Evolutionary conservation across 257 asterid genomes (phyloP).

Genomic region (Solanum megistacrolobum): DNA sequence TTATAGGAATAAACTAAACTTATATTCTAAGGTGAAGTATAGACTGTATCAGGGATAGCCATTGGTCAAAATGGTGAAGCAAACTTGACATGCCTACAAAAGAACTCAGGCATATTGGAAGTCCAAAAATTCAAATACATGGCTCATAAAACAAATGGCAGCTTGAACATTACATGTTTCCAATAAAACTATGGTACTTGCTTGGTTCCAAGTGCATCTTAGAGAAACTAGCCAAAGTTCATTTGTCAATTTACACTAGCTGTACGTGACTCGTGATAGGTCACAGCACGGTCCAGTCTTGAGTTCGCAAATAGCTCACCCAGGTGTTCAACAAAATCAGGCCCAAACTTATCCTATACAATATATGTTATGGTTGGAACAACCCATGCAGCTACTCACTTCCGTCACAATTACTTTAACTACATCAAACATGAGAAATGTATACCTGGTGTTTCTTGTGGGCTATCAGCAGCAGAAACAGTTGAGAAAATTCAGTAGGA

Average conservation of each 20-base stretch:
- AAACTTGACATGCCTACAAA: not conserved
- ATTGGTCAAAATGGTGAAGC: not conserved
- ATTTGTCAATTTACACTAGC: not conserved
- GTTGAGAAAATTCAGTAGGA: constrained; percentile 31
- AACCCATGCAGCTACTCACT: not conserved
- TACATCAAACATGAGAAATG: not conserved
- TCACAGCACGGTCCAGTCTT: not conserved
- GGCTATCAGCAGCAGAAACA: constrained; percentile 33
- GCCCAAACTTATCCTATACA: not conserved
- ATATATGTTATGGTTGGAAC: not conserved
- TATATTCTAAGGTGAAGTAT: not conserved
- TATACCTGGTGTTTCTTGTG: constrained; percentile 30
- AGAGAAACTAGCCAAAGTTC: not conserved
- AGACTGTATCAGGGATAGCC: not conserved
- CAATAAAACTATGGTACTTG: not conserved
- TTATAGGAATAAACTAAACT: not conserved
- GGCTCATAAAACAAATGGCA: not conserved
- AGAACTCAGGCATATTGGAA: not conserved
- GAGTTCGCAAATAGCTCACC: not conserved
- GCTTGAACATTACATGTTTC: not conserved
- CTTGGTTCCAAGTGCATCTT: not conserved
- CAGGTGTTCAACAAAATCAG: not conserved
- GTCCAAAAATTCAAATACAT: not conserved
- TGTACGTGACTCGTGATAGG: not conserved
- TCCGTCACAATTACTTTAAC: not conserved